Evolutionary conservation across 1,284 basidiomycete species (phyloP), one percentile per base, ranked within the genome.

Genomic region (Papiliotrema terrestris): DNA sequence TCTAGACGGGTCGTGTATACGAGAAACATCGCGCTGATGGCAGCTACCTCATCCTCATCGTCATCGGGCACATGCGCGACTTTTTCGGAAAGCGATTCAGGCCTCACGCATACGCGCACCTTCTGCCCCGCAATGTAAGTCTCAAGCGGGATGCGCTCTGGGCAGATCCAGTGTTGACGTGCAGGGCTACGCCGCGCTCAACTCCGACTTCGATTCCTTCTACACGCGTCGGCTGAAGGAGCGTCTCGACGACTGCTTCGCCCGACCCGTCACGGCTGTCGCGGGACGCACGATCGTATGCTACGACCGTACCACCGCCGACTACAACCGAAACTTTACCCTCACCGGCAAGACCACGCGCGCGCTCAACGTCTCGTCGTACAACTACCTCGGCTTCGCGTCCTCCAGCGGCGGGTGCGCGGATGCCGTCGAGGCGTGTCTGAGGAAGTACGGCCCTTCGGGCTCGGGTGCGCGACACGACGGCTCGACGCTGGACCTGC

Each of bases 361-460:
- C 54, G 89, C 87, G 0, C 86, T 99, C 67, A 99, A 99, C 77
- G 87, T 98, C 65, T 95, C 92, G 9, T 97, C 93, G 5, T 98
- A 99, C 82, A 99, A 99, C 79, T 99, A 99, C 73, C 90, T 99
- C 66, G 95, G 96, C 5, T 99, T 98, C 70, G 95, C 95, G 1
- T 92, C 97, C 74, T 90, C 88, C 25, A 84, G 85, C 15, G 95
- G 96, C 26, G 89, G 89, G 11, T 97, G 93, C 69, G 89, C 95
- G 2, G 94, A 98, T 69, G 89, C 89, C 0, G 93, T 93, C 17
- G 91, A 94, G 69, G 86, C 88, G 62, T 78, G 81, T 13, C 83
- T 96, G 68, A 81, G 80, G 55, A 83, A 85, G 8, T 93, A 91
- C 69, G 93, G 94, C 41, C 79, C 96, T 36, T 84, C 86, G 14